Percentiles rank a stretch among this genome's conserved stretches.
Evolutionary conservation across 441 rosid species (phyloP).

Genomic region (Flueggea neowawraea): DNA sequence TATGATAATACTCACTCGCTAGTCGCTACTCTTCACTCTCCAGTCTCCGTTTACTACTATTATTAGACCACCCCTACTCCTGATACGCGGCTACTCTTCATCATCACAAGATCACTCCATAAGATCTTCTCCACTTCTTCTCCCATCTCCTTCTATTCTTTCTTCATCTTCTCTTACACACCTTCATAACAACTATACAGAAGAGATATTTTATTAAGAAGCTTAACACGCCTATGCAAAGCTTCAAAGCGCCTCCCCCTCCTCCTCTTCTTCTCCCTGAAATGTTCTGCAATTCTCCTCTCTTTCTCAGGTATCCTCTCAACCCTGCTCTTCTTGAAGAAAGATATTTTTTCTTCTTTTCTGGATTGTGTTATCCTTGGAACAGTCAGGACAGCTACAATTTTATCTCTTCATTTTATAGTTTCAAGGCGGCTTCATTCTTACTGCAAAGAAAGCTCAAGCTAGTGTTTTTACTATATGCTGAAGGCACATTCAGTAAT

Average conservation of each 20-base stretch:
- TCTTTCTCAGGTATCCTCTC: slow-evolving; percentile 53
- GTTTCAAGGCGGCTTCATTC: too few relatives aligned
- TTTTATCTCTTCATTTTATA: too few relatives aligned
- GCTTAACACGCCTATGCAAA: slow-evolving; percentile 42
- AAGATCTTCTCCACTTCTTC: slow-evolving; percentile 18
- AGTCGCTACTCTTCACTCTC: too few relatives aligned
- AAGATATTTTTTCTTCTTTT: not conserved
- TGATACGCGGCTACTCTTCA: slow-evolving; percentile 16
- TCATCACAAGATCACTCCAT: slow-evolving; percentile 20
- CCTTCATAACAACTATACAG: not conserved
- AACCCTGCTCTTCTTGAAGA: too few relatives aligned
- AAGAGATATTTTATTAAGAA: not conserved
- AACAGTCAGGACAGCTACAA: not conserved
- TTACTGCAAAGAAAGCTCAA: too few relatives aligned
- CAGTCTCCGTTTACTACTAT: too few relatives aligned
- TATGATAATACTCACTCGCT: not conserved
- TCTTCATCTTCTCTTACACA: not conserved
- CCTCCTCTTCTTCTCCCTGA: slow-evolving; percentile 42
- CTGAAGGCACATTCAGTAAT: too few relatives aligned
- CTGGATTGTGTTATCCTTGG: slow-evolving; percentile 1
- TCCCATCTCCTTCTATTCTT: not conserved
- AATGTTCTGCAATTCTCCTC: slow-evolving; percentile 56
- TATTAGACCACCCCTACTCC: too few relatives aligned
- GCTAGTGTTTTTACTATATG: too few relatives aligned
- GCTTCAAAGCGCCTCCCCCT: slow-evolving; percentile 54